These are phyloP conservation scores for Xylaria arbuscula DNA, from an alignment of 2,329 filamentous ascomycete species.

Conservation along the genomic window DNA sequence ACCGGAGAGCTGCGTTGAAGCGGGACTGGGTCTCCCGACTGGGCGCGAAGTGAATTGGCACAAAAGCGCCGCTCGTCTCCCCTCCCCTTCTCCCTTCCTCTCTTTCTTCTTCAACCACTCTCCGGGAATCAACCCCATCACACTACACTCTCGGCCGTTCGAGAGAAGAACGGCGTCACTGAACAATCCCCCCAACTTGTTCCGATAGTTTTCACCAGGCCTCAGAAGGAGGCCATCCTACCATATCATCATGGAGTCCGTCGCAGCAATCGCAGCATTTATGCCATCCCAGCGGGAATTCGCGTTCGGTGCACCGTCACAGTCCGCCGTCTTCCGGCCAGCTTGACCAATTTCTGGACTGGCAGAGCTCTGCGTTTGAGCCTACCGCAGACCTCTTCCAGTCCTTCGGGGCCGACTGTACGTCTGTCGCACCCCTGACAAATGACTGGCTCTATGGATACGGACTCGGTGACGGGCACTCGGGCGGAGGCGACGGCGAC, in stretches of 20 bases:
- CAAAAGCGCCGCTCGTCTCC: conserved; percentile 35
- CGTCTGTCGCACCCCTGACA: conserved; percentile 38
- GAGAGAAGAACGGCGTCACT: conserved; percentile 43
- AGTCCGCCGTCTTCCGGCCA: conserved; percentile 40
- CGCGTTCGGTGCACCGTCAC: conserved; percentile 42
- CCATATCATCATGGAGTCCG: conserved; percentile 47
- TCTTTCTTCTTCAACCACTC: conserved; percentile 32
- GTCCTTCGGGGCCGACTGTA: conserved; percentile 41
- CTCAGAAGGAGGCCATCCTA: conserved; percentile 48
- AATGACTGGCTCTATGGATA: conserved; percentile 46
- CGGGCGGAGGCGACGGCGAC: conserved; percentile 33
- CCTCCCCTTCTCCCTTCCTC: conserved; percentile 28
- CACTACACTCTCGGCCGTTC: conserved; percentile 42
- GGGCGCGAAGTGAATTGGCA: conserved; percentile 11
- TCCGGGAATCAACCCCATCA: conserved; percentile 37
- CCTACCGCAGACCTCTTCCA: conserved; percentile 46
- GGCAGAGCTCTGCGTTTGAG: conserved; percentile 44
- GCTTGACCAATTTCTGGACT: conserved; percentile 41
- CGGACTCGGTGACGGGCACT: conserved; percentile 33
- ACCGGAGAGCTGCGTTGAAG: neutral
- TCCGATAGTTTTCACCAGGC: conserved; percentile 46
- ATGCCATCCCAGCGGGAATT: conserved; percentile 35
- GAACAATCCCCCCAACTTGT: conserved; percentile 44
- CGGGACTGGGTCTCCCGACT: neutral
- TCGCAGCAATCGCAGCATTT: conserved; percentile 33